phyloP scores from a whole-genome alignment of 305 asterid genomes.

The Fraxinus floribunda region DNA sequence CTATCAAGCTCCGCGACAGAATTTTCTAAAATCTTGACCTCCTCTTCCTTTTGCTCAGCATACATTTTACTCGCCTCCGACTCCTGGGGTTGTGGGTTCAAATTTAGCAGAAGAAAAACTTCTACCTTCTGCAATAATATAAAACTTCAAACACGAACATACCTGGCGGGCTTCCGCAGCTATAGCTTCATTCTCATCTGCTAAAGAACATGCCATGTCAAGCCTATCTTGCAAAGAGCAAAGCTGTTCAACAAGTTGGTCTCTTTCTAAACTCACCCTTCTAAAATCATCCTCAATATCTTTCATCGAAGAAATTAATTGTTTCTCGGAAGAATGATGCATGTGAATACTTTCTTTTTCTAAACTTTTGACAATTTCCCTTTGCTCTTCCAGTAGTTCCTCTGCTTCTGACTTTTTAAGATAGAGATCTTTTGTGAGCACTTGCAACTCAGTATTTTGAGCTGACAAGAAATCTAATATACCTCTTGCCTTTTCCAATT shows the following conservation, averaged over 20 bases:
- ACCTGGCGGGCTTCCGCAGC: slow-evolving; percentile 78
- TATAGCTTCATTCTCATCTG: slow-evolving; percentile 86
- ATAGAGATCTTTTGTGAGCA: slow-evolving; percentile 58
- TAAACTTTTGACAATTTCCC: slow-evolving; percentile 53
- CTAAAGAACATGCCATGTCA: slow-evolving; percentile 62
- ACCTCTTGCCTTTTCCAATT: slow-evolving; percentile 50
- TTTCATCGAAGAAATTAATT: slow-evolving; percentile 36
- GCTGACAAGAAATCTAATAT: slow-evolving; percentile 45
- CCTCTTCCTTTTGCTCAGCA: slow-evolving; percentile 93
- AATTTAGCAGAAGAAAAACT: slow-evolving; percentile 27
- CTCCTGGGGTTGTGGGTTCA: slow-evolving; percentile 43
- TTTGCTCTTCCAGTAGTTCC: slow-evolving; percentile 60
- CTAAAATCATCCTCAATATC: slow-evolving; percentile 46
- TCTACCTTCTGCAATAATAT: slow-evolving; percentile 20
- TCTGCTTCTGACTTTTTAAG: slow-evolving; percentile 67
- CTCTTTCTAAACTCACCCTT: slow-evolving; percentile 56
- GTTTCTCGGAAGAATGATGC: slow-evolving; percentile 54
- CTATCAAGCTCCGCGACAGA: slow-evolving; percentile 90
- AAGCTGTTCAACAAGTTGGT: slow-evolving; percentile 55
- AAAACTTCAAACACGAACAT: slow-evolving; percentile 23
- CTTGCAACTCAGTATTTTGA: slow-evolving; percentile 64
- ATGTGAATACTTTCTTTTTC: slow-evolving; percentile 68
- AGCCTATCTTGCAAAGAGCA: slow-evolving; percentile 65
- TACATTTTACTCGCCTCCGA: slow-evolving; percentile 67
- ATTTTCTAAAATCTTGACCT: slow-evolving; percentile 76